Evolutionary conservation across 495 filamentous ascomycete genomes (phyloP).

Genomic region (Annulohypoxylon stygium): DNA sequence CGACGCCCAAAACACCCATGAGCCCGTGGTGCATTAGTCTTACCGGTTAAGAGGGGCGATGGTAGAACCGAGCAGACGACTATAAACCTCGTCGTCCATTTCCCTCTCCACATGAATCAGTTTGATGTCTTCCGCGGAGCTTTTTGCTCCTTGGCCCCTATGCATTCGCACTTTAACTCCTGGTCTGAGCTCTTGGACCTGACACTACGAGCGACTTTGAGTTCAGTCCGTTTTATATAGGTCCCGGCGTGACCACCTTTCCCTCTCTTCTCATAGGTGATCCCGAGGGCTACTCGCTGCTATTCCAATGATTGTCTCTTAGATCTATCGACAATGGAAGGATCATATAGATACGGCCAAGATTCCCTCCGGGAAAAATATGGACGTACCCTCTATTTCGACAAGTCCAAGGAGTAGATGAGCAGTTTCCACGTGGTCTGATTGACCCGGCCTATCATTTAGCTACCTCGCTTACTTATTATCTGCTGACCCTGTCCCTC

Average conservation of each 20-base stretch:
- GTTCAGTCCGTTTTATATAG: constrained; percentile 7
- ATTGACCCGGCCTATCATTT: too few species aligned
- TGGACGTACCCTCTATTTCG: background rate
- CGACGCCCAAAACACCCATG: background rate
- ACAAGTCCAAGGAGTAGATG: background rate
- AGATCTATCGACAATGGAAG: background rate
- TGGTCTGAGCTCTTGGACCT: constrained; percentile 2
- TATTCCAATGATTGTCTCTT: background rate
- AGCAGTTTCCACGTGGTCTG: background rate
- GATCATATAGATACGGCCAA: background rate
- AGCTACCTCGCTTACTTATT: constrained; percentile 7
- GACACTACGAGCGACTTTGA: background rate
- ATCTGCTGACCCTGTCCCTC: background rate
- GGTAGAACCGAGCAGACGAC: background rate
- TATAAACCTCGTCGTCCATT: background rate
- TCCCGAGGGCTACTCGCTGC: background rate
- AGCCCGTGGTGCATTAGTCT: background rate
- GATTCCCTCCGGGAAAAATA: background rate
- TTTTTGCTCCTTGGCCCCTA: background rate
- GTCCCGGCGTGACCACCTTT: constrained; percentile 4
- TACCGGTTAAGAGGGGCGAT: background rate
- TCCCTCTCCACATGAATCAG: constrained; percentile 5
- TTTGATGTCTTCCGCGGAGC: background rate
- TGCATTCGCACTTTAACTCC: background rate
- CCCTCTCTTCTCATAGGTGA: background rate